Percentiles rank a stretch among this genome's conserved stretches.
Conservation (phyloP, 768 basidiomycete species). For the Cystofilobasidium bisporidii region DNA sequence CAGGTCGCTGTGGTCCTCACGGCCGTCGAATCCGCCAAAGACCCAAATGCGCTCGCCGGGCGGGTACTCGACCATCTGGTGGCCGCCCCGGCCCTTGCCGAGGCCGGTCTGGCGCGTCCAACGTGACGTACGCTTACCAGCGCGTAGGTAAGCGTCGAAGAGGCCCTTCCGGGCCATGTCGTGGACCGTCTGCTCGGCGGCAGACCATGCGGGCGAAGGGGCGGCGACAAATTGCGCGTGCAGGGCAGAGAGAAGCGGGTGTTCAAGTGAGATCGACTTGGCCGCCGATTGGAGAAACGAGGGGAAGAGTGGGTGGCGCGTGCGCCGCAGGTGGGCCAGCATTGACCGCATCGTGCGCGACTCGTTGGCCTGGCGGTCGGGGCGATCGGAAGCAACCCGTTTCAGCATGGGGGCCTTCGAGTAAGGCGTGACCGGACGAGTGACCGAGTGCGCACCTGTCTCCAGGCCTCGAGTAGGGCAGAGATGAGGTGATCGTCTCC, state of each 20-base stretch:
- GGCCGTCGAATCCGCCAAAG: slow-evolving; percentile 23
- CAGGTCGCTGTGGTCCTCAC: background rate
- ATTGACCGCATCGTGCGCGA: slow-evolving; percentile 27
- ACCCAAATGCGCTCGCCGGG: slow-evolving; percentile 11
- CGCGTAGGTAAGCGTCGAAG: slow-evolving; percentile 22
- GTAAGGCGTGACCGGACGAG: background rate
- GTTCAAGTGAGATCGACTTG: slow-evolving; percentile 22
- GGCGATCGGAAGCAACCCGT: too few relatives aligned
- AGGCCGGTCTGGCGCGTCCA: background rate
- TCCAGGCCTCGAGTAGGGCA: slow-evolving; percentile 8
- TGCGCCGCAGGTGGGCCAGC: slow-evolving; percentile 29
- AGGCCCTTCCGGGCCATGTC: slow-evolving; percentile 23
- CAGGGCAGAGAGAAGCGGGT: slow-evolving; percentile 26
- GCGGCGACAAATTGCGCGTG: slow-evolving; percentile 22
- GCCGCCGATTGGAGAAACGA: slow-evolving; percentile 19
- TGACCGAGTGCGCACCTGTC: slow-evolving; percentile 13
- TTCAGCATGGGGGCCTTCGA: too few relatives aligned
- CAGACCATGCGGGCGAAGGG: background rate
- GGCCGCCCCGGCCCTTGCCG: background rate
- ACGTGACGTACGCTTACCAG: background rate
- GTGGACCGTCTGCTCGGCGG: slow-evolving; percentile 18
- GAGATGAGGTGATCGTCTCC: slow-evolving; percentile 15
- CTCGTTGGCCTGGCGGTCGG: slow-evolving; percentile 22
- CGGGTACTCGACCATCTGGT: slow-evolving; percentile 14
- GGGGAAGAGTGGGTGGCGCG: slow-evolving; percentile 16